Percentiles rank a stretch among this genome's conserved stretches.
Conservation (phyloP, 345 rosid genomes). For the Eucalyptus polyanthemos region DNA sequence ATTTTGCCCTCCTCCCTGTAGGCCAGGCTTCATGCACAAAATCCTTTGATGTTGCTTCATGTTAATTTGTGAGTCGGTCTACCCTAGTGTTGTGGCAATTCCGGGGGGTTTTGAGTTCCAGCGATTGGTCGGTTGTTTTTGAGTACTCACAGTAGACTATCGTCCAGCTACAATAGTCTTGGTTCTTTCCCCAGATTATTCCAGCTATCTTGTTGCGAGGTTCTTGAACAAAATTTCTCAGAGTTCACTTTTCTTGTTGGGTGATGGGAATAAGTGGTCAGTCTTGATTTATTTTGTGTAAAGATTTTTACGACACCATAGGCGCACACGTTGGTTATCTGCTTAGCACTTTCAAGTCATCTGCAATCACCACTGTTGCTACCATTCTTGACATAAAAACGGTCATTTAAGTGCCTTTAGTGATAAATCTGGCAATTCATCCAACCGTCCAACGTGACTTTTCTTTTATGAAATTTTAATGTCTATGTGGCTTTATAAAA, state of each 20-base stretch:
- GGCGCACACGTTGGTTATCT: background rate
- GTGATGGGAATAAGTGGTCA: background rate
- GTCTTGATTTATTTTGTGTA: background rate
- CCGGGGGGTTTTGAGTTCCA: background rate
- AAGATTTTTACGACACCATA: background rate
- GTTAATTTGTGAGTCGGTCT: background rate
- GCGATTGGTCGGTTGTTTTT: background rate
- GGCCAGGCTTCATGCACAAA: background rate
- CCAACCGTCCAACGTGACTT: background rate
- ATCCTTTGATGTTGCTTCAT: background rate
- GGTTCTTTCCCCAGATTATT: background rate
- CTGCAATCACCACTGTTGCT: background rate
- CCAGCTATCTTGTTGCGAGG: background rate
- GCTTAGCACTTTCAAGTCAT: background rate
- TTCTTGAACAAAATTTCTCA: background rate
- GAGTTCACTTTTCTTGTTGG: background rate
- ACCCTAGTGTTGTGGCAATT: background rate
- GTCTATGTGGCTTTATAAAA: background rate
- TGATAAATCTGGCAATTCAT: background rate
- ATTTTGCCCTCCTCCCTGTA: background rate
- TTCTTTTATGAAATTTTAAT: background rate
- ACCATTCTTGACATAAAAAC: background rate
- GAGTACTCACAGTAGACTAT: background rate
- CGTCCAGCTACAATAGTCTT: background rate
- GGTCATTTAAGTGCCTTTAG: background rate